Conservation (phyloP, 2,329 filamentous ascomycete species). For the Biscogniauxia mediterranea region DNA sequence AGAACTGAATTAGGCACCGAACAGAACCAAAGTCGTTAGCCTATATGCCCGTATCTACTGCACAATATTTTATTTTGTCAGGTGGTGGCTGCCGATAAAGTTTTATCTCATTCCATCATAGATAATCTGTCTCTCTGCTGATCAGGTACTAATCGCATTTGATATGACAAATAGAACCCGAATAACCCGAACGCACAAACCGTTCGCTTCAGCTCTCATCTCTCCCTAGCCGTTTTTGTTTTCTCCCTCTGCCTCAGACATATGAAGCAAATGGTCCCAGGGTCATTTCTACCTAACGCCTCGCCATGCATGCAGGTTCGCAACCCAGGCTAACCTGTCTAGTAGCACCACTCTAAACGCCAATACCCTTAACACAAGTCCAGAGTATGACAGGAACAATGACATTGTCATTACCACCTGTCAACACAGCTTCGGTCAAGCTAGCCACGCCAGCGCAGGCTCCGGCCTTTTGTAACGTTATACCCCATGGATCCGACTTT, state of each 20-base stretch:
- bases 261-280: background rate
- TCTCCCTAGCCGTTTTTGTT: too few relatives aligned
- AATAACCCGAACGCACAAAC: background rate
- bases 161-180: background rate
- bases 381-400: constrained; percentile 91
- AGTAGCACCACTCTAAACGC: constrained; percentile 40
- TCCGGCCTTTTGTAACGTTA: constrained; percentile 67
- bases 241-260: background rate
- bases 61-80: too few relatives aligned
- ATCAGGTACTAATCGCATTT: background rate
- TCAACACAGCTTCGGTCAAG: constrained; percentile 90
- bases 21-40: too few relatives aligned
- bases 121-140: background rate
- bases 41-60: too few relatives aligned
- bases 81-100: too few relatives aligned
- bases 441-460: constrained; percentile 79
- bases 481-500: constrained; percentile 58
- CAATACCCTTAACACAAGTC: constrained; percentile 81
- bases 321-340: constrained; percentile 1
- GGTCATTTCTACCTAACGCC: background rate
- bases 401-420: constrained; percentile 97
- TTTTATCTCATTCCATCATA: background rate
- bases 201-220: background rate
- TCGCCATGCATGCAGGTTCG: background rate
- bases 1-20: too few relatives aligned